A percentile compares a stretch with the other conserved stretches of the same genome.
phyloP scores from a whole-genome alignment of 306 rosid genomes.

The Calophaca sinica region DNA sequence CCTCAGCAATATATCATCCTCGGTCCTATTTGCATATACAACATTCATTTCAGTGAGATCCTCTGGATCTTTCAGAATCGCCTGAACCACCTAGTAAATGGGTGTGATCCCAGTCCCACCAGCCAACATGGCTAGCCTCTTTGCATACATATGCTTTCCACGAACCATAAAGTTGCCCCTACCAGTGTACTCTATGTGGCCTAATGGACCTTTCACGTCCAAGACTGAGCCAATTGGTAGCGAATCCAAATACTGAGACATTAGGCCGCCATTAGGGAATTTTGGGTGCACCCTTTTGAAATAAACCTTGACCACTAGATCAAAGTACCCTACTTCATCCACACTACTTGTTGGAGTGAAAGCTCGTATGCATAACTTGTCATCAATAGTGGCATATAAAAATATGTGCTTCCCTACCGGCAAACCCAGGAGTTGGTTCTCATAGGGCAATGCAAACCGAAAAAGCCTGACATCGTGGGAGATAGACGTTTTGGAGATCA shows the following conservation, averaged over 20 bases:
- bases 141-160: conserved; percentile 59
- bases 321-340: conserved; percentile 66
- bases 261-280: conserved; percentile 72
- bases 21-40: conserved; percentile 75
- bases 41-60: conserved; percentile 75
- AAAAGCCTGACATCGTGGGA: conserved; percentile 69
- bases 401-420: conserved; percentile 78
- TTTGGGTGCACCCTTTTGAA: conserved; percentile 63
- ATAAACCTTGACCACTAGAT: conserved; percentile 68
- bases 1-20: conserved; percentile 68
- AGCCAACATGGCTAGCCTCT: conserved; percentile 61
- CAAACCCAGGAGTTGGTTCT: conserved; percentile 61
- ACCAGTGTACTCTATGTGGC: conserved; percentile 72
- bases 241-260: conserved; percentile 68
- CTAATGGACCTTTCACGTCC: conserved; percentile 74
- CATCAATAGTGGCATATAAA: conserved; percentile 55
- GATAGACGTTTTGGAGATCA: conserved; percentile 52
- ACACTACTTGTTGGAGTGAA: conserved; percentile 66
- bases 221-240: conserved; percentile 50
- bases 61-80: conserved; percentile 67
- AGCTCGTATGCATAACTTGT: conserved; percentile 76
- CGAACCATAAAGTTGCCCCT: conserved; percentile 63
- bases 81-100: conserved; percentile 69
- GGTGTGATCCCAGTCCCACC: conserved; percentile 57
- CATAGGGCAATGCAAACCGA: conserved; percentile 61